These are phyloP conservation scores for Termitomyces heimii DNA, from an alignment of 768 basidiomycete genomes.

Conservation along the genomic window DNA sequence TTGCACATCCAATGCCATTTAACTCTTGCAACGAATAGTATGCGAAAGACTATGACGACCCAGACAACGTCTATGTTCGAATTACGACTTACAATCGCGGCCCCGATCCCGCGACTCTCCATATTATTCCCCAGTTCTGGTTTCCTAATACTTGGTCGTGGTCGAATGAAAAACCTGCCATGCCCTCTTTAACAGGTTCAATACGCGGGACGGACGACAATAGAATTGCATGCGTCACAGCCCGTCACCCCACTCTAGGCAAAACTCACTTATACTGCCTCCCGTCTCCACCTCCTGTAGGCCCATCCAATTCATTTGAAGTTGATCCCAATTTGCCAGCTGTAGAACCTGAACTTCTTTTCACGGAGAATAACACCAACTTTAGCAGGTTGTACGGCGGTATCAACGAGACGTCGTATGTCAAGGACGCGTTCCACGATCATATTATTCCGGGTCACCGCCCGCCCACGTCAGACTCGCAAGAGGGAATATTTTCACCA, in stretches of 20 bases:
- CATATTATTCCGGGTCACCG: constrained; percentile 89
- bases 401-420: constrained; percentile 73
- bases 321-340: constrained; percentile 61
- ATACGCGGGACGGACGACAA: constrained; percentile 32
- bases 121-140: constrained; percentile 94
- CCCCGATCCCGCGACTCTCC: constrained; percentile 89
- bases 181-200: constrained; percentile 56
- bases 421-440: constrained; percentile 98
- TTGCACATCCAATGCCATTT: constrained; percentile 1
- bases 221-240: constrained; percentile 58
- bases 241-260: constrained; percentile 68
- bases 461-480: constrained; percentile 42
- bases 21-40: constrained; percentile 48
- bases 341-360: constrained; percentile 80
- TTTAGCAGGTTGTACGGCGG: constrained; percentile 87
- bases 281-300: constrained; percentile 88
- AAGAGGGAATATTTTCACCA: constrained; percentile 40
- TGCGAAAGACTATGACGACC: constrained; percentile 92
- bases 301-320: constrained; percentile 57
- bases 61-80: constrained; percentile 84
- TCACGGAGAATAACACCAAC: constrained; percentile 98
- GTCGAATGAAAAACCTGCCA: constrained; percentile 60
- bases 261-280: constrained; percentile 83
- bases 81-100: constrained; percentile 97
- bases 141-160: constrained; percentile 99